These are phyloP conservation scores for Candida oleophila DNA, from an alignment of 805 yeast genomes.

Conservation along the genomic window DNA sequence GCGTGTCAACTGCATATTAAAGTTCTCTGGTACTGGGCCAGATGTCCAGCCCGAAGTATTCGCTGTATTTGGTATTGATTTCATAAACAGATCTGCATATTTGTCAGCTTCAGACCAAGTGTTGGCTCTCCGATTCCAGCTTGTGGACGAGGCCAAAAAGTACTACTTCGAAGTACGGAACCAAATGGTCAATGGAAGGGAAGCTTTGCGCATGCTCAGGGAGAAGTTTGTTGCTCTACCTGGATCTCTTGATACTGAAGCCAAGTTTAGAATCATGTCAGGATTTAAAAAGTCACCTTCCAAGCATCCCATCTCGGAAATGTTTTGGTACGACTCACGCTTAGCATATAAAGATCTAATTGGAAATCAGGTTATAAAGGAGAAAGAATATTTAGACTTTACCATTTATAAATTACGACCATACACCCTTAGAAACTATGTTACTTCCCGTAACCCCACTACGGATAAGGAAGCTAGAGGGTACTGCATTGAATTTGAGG, in stretches of 20 bases:
- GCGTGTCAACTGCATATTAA: background rate
- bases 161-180: background rate
- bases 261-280: background rate
- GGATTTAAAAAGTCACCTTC: background rate
- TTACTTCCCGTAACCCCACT: background rate
- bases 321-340: background rate
- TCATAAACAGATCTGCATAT: background rate
- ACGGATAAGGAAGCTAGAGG: background rate
- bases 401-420: slow-evolving; percentile 1
- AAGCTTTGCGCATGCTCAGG: background rate
- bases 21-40: background rate
- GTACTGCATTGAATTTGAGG: slow-evolving; percentile 1
- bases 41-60: background rate
- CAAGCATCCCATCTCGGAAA: background rate
- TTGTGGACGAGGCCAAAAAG: background rate
- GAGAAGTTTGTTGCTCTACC: background rate
- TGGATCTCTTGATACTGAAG: background rate
- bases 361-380: background rate
- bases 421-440: slow-evolving; percentile 1
- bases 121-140: background rate
- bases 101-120: background rate
- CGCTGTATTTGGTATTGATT: background rate
- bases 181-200: background rate
- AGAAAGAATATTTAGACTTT: background rate
- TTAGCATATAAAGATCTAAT: background rate